phyloP scores from a whole-genome alignment of 306 rosid genomes.

The Acacia melanoxylon region DNA sequence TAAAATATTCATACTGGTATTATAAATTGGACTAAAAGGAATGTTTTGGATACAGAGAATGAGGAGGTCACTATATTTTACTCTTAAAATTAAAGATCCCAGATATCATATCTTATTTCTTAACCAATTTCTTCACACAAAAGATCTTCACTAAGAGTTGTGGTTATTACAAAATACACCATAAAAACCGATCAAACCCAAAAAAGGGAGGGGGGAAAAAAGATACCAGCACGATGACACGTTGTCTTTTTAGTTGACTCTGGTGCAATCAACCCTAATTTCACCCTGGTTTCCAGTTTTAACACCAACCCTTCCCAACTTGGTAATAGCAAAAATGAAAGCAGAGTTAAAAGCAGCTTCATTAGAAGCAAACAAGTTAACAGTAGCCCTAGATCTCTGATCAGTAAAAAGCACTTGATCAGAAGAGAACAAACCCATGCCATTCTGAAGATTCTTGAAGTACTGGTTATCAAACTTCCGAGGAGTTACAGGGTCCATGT shows the following conservation, averaged over 20 bases:
- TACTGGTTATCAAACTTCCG: slow-evolving; percentile 67
- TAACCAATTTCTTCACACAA: no score
- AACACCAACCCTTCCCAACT: slow-evolving; percentile 75
- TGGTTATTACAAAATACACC: no score
- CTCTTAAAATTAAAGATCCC: not conserved
- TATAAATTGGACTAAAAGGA: not conserved
- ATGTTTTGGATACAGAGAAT: not conserved
- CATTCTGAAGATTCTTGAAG: slow-evolving; percentile 80
- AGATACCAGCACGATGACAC: not conserved
- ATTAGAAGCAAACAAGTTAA: slow-evolving; percentile 67
- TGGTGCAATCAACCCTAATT: slow-evolving; percentile 61
- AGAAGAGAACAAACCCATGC: slow-evolving; percentile 76
- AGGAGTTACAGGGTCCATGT: slow-evolving; percentile 72
- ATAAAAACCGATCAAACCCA: not conserved
- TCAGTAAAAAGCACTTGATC: slow-evolving; percentile 71
- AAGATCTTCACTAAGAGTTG: no score
- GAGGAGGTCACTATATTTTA: not conserved
- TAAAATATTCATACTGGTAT: not conserved
- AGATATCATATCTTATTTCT: not conserved
- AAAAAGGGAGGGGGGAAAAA: not conserved
- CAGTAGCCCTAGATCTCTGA: slow-evolving; percentile 61
- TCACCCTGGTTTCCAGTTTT: slow-evolving; percentile 72
- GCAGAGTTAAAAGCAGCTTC: slow-evolving; percentile 53
- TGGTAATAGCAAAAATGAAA: slow-evolving; percentile 69
- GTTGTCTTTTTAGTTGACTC: slow-evolving; percentile 30